A percentile compares a stretch with the other conserved stretches of the same genome.
Evolutionary conservation across 495 filamentous ascomycete species (phyloP).

Genomic region (Hypomontagnella submonticulosa): DNA sequence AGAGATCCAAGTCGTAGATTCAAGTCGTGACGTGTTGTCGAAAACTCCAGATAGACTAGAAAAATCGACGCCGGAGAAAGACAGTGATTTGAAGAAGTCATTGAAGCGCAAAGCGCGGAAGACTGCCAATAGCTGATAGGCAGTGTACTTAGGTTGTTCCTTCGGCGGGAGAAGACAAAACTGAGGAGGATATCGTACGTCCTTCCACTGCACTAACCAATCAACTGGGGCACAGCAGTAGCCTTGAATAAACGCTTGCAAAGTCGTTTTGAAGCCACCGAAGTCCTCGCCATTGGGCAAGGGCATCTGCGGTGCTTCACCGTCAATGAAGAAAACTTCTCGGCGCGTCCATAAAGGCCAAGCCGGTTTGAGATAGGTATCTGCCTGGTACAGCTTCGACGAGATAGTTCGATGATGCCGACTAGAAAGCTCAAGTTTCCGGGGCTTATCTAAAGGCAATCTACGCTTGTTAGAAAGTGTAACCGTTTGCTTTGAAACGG

Average conservation of each 20-base stretch:
- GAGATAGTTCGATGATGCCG: constrained; percentile 81
- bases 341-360: constrained; percentile 78
- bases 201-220: constrained; percentile 81
- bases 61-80: constrained; percentile 80
- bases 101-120: constrained; percentile 92
- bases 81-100: constrained; percentile 86
- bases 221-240: constrained; percentile 77
- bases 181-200: constrained; percentile 78
- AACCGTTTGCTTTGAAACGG: neutral
- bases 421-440: constrained; percentile 80
- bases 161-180: constrained; percentile 82
- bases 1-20: constrained; percentile 45
- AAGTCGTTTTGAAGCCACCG: constrained; percentile 80
- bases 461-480: constrained; percentile 53
- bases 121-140: constrained; percentile 83
- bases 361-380: constrained; percentile 82
- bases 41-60: constrained; percentile 47
- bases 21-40: constrained; percentile 48
- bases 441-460: constrained; percentile 70
- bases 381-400: constrained; percentile 74
- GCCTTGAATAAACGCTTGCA: constrained; percentile 86
- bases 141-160: constrained; percentile 69
- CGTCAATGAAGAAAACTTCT: constrained; percentile 70
- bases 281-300: constrained; percentile 76
- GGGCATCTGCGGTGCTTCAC: constrained; percentile 63